Evolutionary conservation across 2,329 filamentous ascomycete species (phyloP), one percentile per base, ranked within the genome.

Genomic region (Sphaceloma murrayae): DNA sequence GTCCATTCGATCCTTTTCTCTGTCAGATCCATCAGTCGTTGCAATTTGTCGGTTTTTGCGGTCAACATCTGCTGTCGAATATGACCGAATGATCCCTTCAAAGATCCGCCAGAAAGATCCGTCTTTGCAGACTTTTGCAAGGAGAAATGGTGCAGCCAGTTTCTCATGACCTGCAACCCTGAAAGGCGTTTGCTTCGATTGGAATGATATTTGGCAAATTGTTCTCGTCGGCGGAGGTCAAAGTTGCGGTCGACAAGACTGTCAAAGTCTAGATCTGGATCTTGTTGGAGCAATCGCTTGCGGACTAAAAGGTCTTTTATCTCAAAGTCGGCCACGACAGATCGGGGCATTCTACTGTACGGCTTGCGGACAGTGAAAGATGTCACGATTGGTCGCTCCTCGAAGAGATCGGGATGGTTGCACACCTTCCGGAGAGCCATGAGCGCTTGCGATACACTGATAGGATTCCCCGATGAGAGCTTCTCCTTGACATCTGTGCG

Each of bases 351-450:
- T 10, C 39, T 46, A 4, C 44, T 43, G 32, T 49, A 48, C 5
- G 49, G 47, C 51, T 73, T 82, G 18, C 77, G 72, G 82, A 96
- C 94, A 3, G 87, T 85, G 61, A 95, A 94, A 1, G 91, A 96
- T 0, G 89, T 98, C 65, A 94, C 91, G 56, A 98, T 96, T 1
- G 87, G 88, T 11, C 91, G 78, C 48, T 94, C 94, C 53, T 96
- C 84, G 56, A 98, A 98, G 6, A 98, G 72, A 63, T 98, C 91
- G 0, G 91, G 93, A 58, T 98, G 91, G 54, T 98, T 98, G 72
- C 91, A 98, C 42, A 98, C 93, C 61, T 96, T 95, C 38, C 91
- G 80, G 43, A 98, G 71, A 59, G 94, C 91, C 87, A 98, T 94
- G 42, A 98, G 68, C 62, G 93, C 96, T 60, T 95, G 94, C 65